Percentiles rank a stretch among this genome's conserved stretches.
phyloP scores from a whole-genome alignment of 441 rosid species.

The Cnidoscolus chayamansa region DNA sequence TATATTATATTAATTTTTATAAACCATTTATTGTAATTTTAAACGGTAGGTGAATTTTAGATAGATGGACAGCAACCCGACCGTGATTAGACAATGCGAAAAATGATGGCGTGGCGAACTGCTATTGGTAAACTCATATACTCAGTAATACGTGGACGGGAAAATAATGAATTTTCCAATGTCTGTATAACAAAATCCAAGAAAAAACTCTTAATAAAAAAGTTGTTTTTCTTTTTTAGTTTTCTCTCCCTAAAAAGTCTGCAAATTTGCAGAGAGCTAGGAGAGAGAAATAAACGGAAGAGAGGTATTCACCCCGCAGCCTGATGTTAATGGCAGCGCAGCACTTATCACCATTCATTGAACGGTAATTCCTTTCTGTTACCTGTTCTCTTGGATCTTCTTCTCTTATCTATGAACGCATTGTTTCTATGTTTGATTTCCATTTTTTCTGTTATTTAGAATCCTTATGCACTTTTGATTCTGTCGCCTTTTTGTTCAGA shows the following conservation, averaged over 20 bases:
- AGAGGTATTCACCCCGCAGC: neutral
- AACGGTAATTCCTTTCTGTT: neutral
- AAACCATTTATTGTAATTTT: too few relatives aligned
- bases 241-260: neutral
- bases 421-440: neutral
- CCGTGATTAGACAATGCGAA: too few relatives aligned
- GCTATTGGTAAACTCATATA: too few relatives aligned
- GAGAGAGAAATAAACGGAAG: neutral
- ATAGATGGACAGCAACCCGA: too few relatives aligned
- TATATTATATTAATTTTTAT: too few relatives aligned
- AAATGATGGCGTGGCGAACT: too few relatives aligned
- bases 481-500: neutral
- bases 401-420: neutral
- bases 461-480: neutral
- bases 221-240: neutral
- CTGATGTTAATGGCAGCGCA: neutral
- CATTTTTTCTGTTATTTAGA: neutral
- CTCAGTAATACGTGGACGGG: too few relatives aligned
- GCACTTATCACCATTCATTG: neutral
- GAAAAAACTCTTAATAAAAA: too few relatives aligned
- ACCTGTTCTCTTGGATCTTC: conserved; percentile 2
- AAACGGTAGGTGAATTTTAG: too few relatives aligned
- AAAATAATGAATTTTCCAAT: too few relatives aligned
- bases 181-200: too few relatives aligned
- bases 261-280: conserved; percentile 13